Percentiles rank a stretch among this genome's conserved stretches.
Evolutionary conservation across 1,284 basidiomycete species (phyloP).

Genomic region (Thelephora terrestris): DNA sequence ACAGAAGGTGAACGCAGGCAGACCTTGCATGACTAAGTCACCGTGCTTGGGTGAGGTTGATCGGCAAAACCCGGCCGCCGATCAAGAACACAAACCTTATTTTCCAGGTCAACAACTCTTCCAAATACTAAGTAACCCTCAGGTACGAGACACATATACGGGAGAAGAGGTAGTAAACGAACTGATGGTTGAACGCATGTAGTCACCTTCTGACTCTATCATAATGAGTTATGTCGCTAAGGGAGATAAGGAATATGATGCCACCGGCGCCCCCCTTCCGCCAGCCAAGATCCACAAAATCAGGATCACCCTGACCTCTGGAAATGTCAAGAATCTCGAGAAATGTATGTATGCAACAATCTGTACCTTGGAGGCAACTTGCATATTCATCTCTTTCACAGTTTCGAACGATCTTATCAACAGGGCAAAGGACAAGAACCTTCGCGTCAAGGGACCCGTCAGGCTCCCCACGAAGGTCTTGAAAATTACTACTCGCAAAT

Average conservation of each 20-base stretch:
- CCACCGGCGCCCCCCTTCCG: slow-evolving; percentile 77
- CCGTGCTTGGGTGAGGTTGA: background rate
- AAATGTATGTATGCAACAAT: slow-evolving; percentile 56
- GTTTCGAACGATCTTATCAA: slow-evolving; percentile 96
- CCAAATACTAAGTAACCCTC: slow-evolving; percentile 12
- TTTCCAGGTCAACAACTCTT: slow-evolving; percentile 10
- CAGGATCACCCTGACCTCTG: slow-evolving; percentile 96
- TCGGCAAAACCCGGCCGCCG: slow-evolving; percentile 9
- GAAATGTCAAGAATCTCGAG: slow-evolving; percentile 97
- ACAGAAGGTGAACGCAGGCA: slow-evolving; percentile 6
- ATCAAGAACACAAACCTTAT: slow-evolving; percentile 20
- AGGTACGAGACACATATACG: slow-evolving; percentile 14
- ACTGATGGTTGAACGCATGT: slow-evolving; percentile 4
- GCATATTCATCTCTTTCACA: slow-evolving; percentile 20
- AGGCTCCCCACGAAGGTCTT: slow-evolving; percentile 98
- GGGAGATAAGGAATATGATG: slow-evolving; percentile 96
- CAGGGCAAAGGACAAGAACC: slow-evolving; percentile 99
- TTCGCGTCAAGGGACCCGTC: slow-evolving; percentile 98
- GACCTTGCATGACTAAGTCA: background rate
- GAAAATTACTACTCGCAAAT: slow-evolving; percentile 98
- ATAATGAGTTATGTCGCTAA: slow-evolving; percentile 99
- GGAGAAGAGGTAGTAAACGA: background rate
- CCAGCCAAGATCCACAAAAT: slow-evolving; percentile 98
- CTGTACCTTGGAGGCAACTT: slow-evolving; percentile 14
- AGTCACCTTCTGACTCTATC: slow-evolving; percentile 76